Percentiles rank a stretch among this genome's conserved stretches.
phyloP scores from a whole-genome alignment of 768 basidiomycete species.

The Asterophora lycoperdoides region DNA sequence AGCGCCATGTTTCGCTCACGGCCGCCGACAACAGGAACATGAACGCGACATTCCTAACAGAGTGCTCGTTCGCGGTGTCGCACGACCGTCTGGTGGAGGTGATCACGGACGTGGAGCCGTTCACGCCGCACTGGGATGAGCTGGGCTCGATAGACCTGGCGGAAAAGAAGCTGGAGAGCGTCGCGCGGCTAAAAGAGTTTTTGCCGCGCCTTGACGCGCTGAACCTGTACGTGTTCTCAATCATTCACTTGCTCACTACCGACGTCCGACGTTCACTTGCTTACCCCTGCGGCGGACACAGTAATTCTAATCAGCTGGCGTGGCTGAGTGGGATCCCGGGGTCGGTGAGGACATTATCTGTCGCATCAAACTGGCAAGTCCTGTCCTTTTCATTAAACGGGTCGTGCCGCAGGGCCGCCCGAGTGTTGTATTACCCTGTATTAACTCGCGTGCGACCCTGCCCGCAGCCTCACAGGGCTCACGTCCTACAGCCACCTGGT shows the following conservation, averaged over 20 bases:
- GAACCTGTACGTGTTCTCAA: constrained; percentile 64
- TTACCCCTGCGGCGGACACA: constrained; percentile 22
- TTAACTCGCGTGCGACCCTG: constrained; percentile 10
- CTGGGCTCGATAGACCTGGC: constrained; percentile 72
- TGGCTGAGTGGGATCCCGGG: constrained; percentile 79
- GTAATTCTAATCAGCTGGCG: constrained; percentile 68
- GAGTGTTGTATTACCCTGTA: constrained; percentile 3
- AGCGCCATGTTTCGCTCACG: constrained; percentile 26
- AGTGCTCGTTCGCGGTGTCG: constrained; percentile 95
- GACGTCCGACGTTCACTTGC: too few relatives aligned
- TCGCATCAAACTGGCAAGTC: constrained; percentile 67
- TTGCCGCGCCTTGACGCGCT: constrained; percentile 74
- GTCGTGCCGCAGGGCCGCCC: neutral
- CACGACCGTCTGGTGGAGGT: constrained; percentile 87
- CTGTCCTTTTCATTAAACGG: neutral
- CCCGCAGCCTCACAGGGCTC: constrained; percentile 68
- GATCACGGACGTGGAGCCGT: constrained; percentile 93
- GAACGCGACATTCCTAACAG: constrained; percentile 72
- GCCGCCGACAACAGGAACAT: constrained; percentile 29
- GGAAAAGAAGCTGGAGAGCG: constrained; percentile 69
- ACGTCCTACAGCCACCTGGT: constrained; percentile 86
- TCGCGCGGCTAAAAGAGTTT: constrained; percentile 84
- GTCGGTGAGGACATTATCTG: constrained; percentile 71
- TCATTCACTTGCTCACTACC: neutral
- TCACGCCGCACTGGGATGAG: constrained; percentile 91